These are phyloP conservation scores for Grigorovia jiainica DNA, from an alignment of 805 yeast species.

Conservation along the genomic window DNA sequence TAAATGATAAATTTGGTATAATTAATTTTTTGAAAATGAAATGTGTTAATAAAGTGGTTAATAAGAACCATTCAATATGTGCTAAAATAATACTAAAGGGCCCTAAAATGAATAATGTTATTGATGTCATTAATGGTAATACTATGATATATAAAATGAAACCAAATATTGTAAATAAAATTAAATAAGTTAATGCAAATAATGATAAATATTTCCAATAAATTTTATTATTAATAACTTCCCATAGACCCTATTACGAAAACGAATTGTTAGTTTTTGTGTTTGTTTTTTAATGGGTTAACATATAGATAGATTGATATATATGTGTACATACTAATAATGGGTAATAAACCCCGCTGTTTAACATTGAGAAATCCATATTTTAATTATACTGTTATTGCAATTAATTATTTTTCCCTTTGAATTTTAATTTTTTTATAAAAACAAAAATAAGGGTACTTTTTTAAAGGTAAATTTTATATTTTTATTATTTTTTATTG, in stretches of 20 bases:
- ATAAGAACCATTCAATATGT: slow-evolving; percentile 24
- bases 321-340: no score
- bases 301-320: no score
- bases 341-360: no score
- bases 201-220: slow-evolving; percentile 25
- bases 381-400: no score
- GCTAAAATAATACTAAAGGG: slow-evolving; percentile 26
- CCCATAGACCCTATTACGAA: slow-evolving; percentile 18
- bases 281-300: no score
- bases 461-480: no score
- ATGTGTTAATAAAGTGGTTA: slow-evolving; percentile 21
- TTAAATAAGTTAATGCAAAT: slow-evolving; percentile 15
- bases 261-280: slow-evolving; percentile 7
- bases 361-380: no score
- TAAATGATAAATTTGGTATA: slow-evolving; percentile 11
- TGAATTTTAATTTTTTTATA: no score
- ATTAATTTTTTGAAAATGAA: slow-evolving; percentile 18
- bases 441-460: no score
- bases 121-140: slow-evolving; percentile 16
- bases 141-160: slow-evolving; percentile 17
- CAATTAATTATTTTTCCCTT: no score
- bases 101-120: slow-evolving; percentile 20
- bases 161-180: slow-evolving; percentile 17
- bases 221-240: slow-evolving; percentile 12
- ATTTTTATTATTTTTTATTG: no score